These are phyloP conservation scores for Naganishia randhawae DNA, from an alignment of 768 basidiomycete genomes.

Conservation along the genomic window DNA sequence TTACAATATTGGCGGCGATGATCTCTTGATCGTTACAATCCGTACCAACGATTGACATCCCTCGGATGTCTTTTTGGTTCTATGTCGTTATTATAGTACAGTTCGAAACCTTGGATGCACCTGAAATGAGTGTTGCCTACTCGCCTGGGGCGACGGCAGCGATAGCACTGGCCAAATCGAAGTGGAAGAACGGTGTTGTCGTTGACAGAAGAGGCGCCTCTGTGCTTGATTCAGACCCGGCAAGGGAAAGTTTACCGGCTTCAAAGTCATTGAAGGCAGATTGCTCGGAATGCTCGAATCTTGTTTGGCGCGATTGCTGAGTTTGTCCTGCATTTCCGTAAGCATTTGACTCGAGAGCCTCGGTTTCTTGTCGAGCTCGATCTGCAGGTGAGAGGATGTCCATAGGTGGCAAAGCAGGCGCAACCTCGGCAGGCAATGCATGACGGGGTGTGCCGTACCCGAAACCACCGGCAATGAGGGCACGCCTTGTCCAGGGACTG, in stretches of 20 bases:
- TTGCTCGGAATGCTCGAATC: slow-evolving; percentile 30
- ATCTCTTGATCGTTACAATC: background rate
- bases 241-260: slow-evolving; percentile 24
- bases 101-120: background rate
- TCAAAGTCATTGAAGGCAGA: slow-evolving; percentile 24
- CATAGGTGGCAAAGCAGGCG: slow-evolving; percentile 63
- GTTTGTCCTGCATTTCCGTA: background rate
- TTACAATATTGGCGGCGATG: background rate
- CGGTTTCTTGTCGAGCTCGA: slow-evolving; percentile 50
- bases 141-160: slow-evolving; percentile 56
- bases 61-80: slow-evolving; percentile 8
- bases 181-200: slow-evolving; percentile 66
- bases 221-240: slow-evolving; percentile 17
- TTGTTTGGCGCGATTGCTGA: slow-evolving; percentile 35
- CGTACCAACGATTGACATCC: background rate
- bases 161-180: slow-evolving; percentile 73
- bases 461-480: slow-evolving; percentile 74
- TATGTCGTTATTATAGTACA: background rate
- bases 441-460: slow-evolving; percentile 60
- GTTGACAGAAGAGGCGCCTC: slow-evolving; percentile 41
- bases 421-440: slow-evolving; percentile 61
- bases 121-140: background rate
- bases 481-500: slow-evolving; percentile 89
- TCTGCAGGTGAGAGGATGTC: slow-evolving; percentile 45
- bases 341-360: slow-evolving; percentile 26